Percentiles rank a stretch among this genome's conserved stretches.
phyloP scores from a whole-genome alignment of 139 green algal species.

The Pycnococcus provasolii region DNA sequence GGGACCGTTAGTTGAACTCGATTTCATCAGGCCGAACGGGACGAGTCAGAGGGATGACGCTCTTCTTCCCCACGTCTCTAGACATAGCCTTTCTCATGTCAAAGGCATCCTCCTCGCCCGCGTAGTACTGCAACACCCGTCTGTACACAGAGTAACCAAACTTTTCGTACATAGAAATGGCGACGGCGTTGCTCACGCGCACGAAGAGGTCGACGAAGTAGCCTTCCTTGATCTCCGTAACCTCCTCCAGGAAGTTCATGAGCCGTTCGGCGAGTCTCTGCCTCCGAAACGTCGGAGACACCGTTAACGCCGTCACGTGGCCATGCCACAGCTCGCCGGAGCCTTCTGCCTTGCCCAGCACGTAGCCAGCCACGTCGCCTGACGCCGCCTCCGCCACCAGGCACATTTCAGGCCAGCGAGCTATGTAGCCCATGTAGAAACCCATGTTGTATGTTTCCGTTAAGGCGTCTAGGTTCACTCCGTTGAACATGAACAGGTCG shows the following conservation, averaged over 20 bases:
- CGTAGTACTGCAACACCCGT: slow-evolving; percentile 74
- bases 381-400: slow-evolving; percentile 57
- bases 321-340: slow-evolving; percentile 77
- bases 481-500: slow-evolving; percentile 90
- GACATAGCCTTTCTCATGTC: slow-evolving; percentile 95
- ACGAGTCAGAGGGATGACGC: slow-evolving; percentile 56
- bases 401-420: slow-evolving; percentile 83
- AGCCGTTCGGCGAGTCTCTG: slow-evolving; percentile 72
- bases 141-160: slow-evolving; percentile 88
- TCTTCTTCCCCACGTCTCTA: slow-evolving; percentile 61
- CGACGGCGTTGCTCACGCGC: slow-evolving; percentile 69
- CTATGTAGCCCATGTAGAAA: slow-evolving; percentile 90
- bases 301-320: slow-evolving; percentile 93
- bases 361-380: slow-evolving; percentile 14
- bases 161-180: slow-evolving; percentile 87
- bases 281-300: slow-evolving; percentile 44
- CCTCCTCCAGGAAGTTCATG: slow-evolving; percentile 79
- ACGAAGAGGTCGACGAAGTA: slow-evolving; percentile 99
- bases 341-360: slow-evolving; percentile 91
- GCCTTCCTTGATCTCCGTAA: slow-evolving; percentile 30
- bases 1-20: slow-evolving; percentile 54
- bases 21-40: slow-evolving; percentile 69
- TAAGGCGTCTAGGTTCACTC: slow-evolving; percentile 89
- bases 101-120: slow-evolving; percentile 80
- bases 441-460: slow-evolving; percentile 95